Percentiles rank a stretch among this genome's conserved stretches.
phyloP scores from a whole-genome alignment of 345 rosid genomes.

The Lepidium didymum region DNA sequence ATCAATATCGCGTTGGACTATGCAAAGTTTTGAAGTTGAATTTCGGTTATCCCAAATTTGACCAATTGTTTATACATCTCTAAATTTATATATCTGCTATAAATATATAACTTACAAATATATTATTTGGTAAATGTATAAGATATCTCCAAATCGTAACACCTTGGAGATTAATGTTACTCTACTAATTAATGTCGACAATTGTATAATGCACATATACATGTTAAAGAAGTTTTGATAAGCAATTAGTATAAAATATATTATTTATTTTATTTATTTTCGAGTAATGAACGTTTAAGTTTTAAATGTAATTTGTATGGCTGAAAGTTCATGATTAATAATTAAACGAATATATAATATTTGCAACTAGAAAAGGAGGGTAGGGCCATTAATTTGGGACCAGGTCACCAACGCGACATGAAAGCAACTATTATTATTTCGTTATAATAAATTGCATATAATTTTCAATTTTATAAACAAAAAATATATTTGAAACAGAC shows the following conservation, averaged over 20 bases:
- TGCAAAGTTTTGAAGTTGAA: no score
- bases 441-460: background rate
- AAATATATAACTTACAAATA: no score
- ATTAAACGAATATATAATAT: background rate
- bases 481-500: background rate
- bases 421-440: conserved; percentile 14
- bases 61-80: no score
- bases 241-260: background rate
- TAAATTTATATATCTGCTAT: no score
- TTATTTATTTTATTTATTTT: background rate
- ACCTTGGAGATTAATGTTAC: background rate
- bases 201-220: background rate
- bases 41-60: no score
- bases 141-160: background rate
- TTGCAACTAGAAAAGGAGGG: conserved; percentile 24
- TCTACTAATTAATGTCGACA: background rate
- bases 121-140: no score
- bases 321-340: background rate
- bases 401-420: conserved; percentile 36
- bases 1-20: no score
- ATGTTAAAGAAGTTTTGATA: background rate
- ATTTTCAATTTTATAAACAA: background rate
- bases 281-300: background rate
- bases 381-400: conserved; percentile 25
- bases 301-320: background rate